Conservation (phyloP, 2,329 filamentous ascomycete species). For the Thermoascus crustaceus region DNA sequence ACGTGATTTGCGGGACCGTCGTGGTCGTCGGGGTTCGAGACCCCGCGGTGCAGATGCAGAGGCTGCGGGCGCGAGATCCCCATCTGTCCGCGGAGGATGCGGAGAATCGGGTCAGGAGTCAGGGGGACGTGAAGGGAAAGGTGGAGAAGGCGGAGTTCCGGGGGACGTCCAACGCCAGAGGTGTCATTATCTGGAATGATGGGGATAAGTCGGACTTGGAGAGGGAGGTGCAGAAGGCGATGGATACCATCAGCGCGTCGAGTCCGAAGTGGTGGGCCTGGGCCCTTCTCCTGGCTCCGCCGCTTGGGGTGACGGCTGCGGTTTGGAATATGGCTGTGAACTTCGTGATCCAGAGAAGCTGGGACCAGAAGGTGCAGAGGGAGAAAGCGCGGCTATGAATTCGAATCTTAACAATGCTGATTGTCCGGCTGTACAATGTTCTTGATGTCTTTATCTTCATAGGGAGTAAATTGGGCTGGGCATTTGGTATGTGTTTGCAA, state of each 20-base stretch:
- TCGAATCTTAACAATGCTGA: no score
- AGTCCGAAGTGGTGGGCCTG: slow-evolving; percentile 83
- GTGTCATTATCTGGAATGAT: slow-evolving; percentile 89
- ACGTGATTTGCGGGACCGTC: slow-evolving; percentile 75
- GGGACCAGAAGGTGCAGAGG: slow-evolving; percentile 54
- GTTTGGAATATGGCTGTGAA: slow-evolving; percentile 68
- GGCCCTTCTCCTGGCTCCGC: slow-evolving; percentile 60
- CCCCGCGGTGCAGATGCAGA: slow-evolving; percentile 70
- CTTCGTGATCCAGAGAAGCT: slow-evolving; percentile 58
- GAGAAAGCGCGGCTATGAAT: slow-evolving; percentile 54
- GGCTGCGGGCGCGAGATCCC: slow-evolving; percentile 65
- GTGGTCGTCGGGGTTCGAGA: slow-evolving; percentile 80
- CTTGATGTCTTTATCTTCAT: no score
- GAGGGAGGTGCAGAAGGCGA: slow-evolving; percentile 56
- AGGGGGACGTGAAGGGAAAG: slow-evolving; percentile 79
- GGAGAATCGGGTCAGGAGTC: slow-evolving; percentile 73
- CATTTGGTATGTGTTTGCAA: no score
- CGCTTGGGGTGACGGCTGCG: slow-evolving; percentile 60
- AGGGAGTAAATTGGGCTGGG: no score
- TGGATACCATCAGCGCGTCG: slow-evolving; percentile 51
- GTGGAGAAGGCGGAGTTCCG: slow-evolving; percentile 64
- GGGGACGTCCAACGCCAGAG: slow-evolving; percentile 46
- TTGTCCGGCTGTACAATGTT: neutral
- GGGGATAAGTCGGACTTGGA: slow-evolving; percentile 61
- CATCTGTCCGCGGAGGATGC: slow-evolving; percentile 81